These are phyloP conservation scores for Citrus mangshanensis DNA, from an alignment of 345 rosid genomes.

Conservation along the genomic window DNA sequence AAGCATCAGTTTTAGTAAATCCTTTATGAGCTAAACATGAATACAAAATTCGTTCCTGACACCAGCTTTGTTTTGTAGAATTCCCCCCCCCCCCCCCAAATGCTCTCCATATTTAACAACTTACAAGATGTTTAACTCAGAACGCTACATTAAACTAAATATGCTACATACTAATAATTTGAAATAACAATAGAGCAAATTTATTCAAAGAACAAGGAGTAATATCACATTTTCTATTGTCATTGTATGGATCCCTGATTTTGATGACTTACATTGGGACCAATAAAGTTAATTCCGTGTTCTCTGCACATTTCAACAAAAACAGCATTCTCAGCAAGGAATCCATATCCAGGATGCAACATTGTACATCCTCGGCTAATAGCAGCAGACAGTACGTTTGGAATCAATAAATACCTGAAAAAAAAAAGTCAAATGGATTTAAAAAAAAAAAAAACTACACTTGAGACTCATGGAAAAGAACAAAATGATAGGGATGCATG, in stretches of 20 bases:
- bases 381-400: constrained; percentile 94
- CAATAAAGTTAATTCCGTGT: constrained; percentile 93
- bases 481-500: not conserved
- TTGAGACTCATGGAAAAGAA: not conserved
- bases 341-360: constrained; percentile 99
- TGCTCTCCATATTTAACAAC: not conserved
- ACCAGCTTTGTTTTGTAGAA: not conserved
- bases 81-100: accelerated
- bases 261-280: constrained; percentile 73
- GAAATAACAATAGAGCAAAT: not conserved
- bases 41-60: too few species aligned
- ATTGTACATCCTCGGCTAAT: constrained; percentile 84
- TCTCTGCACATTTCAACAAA: constrained; percentile 98
- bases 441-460: too few species aligned
- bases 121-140: not conserved
- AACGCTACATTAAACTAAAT: not conserved
- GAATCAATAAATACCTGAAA: constrained; percentile 72
- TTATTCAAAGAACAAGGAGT: not conserved
- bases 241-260: not conserved
- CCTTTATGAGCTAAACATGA: not conserved
- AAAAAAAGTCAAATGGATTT: not conserved
- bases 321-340: constrained; percentile 93
- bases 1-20: not conserved
- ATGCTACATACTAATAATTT: not conserved
- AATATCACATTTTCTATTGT: not conserved